These are phyloP conservation scores for Colletotrichum brevisporum DNA, from an alignment of 2,329 filamentous ascomycete genomes.

Conservation along the genomic window DNA sequence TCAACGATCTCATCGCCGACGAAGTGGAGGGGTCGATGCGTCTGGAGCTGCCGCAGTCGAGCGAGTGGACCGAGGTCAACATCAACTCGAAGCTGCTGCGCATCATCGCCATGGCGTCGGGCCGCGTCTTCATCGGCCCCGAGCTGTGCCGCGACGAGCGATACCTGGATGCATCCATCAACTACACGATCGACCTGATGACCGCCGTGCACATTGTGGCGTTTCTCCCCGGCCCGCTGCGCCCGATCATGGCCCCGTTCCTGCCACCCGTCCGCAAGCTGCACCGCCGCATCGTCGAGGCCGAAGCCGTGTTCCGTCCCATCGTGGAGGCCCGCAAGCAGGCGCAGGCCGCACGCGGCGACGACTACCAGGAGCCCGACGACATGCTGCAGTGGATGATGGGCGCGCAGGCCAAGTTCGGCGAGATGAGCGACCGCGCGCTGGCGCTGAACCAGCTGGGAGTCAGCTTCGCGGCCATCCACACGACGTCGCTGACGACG, in stretches of 20 bases:
- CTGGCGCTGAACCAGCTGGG: constrained; percentile 58
- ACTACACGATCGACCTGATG: constrained; percentile 53
- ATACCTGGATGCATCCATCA: constrained; percentile 62
- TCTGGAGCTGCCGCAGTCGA: constrained; percentile 51
- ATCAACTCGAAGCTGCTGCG: constrained; percentile 59
- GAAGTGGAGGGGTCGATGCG: constrained; percentile 54
- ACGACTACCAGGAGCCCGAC: constrained; percentile 51
- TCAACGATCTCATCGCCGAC: constrained; percentile 51
- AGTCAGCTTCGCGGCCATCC: constrained; percentile 65
- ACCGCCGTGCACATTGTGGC: constrained; percentile 35
- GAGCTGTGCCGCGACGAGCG: constrained; percentile 60
- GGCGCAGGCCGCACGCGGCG: constrained; percentile 22
- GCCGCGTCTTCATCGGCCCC: constrained; percentile 62
- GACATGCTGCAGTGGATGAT: constrained; percentile 66
- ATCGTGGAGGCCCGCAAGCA: constrained; percentile 50
- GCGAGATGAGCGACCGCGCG: constrained; percentile 48
- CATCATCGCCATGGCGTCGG: constrained; percentile 62
- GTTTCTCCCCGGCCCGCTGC: constrained; percentile 45
- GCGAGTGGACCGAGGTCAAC: constrained; percentile 57
- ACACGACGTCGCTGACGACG: constrained; percentile 62
- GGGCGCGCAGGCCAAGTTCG: constrained; percentile 53
- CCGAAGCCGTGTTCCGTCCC: constrained; percentile 53
- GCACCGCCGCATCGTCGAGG: constrained; percentile 49
- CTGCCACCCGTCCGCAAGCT: constrained; percentile 54
- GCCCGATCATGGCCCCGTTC: constrained; percentile 50